phyloP scores from a whole-genome alignment of 139 green algal genomes.

The Chlamydomonas eustigma region DNA sequence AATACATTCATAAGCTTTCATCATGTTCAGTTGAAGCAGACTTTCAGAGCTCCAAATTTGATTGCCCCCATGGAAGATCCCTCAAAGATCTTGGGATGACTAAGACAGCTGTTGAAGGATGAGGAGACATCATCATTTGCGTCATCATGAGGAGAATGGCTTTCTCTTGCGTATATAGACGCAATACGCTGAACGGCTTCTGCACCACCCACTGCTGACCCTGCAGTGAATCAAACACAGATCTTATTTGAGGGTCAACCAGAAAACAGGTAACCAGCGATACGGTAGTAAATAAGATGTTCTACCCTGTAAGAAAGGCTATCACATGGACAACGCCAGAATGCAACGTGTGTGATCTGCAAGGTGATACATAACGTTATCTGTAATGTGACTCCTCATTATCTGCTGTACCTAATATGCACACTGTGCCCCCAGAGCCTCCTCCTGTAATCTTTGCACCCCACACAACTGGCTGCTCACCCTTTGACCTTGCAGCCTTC shows the following conservation, averaged over 20 bases:
- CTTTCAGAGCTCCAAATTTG: constrained; percentile 10
- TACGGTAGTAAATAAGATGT: too few relatives aligned
- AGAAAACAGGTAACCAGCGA: too few relatives aligned
- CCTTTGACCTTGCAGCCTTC: constrained; percentile 6
- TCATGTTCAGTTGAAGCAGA: too few relatives aligned
- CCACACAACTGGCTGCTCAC: constrained; percentile 50
- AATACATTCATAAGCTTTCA: too few relatives aligned
- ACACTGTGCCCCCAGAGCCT: constrained; percentile 83
- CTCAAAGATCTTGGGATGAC: background rate
- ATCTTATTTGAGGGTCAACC: too few relatives aligned
- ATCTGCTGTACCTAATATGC: constrained; percentile 58
- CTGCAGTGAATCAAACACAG: constrained; percentile 16
- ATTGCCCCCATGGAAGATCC: constrained; percentile 17
- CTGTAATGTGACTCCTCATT: too few relatives aligned
- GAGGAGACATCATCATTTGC: background rate
- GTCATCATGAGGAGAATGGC: too few relatives aligned
- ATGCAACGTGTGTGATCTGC: too few relatives aligned
- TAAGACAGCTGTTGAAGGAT: background rate
- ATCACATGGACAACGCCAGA: too few relatives aligned
- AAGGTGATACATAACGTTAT: too few relatives aligned
- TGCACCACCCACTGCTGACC: background rate
- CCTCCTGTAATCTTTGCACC: constrained; percentile 95
- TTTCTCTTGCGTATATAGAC: background rate
- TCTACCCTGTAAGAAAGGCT: too few relatives aligned
- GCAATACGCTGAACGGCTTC: background rate